Evolutionary conservation across 306 rosid genomes (phyloP), one percentile per base, ranked within the genome.

Genomic region (Rosa multiflora): DNA sequence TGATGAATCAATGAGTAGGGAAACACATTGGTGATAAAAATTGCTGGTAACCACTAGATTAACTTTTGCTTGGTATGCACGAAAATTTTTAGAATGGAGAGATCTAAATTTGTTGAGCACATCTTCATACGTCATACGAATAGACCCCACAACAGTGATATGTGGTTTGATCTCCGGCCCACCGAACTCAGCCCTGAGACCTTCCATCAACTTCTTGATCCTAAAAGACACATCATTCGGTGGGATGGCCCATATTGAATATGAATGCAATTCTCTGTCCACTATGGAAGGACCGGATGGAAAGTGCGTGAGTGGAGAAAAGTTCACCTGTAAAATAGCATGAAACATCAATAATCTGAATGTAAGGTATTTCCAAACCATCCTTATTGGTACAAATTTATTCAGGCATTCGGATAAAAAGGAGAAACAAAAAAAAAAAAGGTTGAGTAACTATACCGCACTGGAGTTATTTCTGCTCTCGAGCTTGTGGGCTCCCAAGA

Each of bases 161-260:
- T 94, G 97, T 29, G 98, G 98, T 35, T 89, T 80, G 73, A 94
- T 90, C 2, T 86, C 81, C 51, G 98, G 97, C 44, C 98, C 98
- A 3, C 81, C 84, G 77, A 89, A 91, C 64, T 91, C 94, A 18
- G 88, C 84, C 74, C 94, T 75, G 39, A 94, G 96, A 44, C 80
- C 77, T 8, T 48, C 82, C 97, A 90, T 91, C 44, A 91, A 79
- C 13, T 79, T 84, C 78, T 74, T 58, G 69, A 89, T 18, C 74
- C 92, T 81, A 44, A 40, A 35, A 0, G 53, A 32, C 48, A 88
- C 90, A 17, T 87, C 90, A 1, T 89, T 90, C 69, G 97, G 90
- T 62, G 98, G 98, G 47, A 88, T 63, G 59, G 96, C 97, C 97
- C 97, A 91, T 84, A 94, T 89, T 1, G 98, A 90, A 86, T 89